Evolutionary conservation across 2,329 filamentous ascomycete genomes (phyloP), one percentile per base, ranked within the genome.

Genomic region (Tolypocladium guangdongense): DNA sequence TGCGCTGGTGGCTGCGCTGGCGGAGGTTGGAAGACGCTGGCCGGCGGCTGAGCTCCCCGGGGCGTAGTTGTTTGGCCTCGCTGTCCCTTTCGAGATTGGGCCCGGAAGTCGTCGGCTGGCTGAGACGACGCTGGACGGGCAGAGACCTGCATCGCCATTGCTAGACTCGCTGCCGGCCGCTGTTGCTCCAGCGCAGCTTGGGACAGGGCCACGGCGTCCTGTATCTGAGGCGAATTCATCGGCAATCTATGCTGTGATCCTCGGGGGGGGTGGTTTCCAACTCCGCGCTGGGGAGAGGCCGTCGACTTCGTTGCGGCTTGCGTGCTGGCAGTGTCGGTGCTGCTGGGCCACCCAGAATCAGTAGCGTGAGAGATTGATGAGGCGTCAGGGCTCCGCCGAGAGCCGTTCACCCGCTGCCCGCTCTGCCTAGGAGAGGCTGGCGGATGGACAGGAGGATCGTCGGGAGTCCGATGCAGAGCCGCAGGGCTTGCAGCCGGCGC

Each of bases 51-150:
- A 20, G 20, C 24, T 33, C 47, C 38, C n/a, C 30, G 53, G 3
- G 53, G 36, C 16, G 39, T 51, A 14, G 32, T 46, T 2, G 27
- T 32, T 10, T 50, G 52, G 12, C 45, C 38, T 45, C 52, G 43
- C n/a, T 69, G 68, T 2, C 64, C 62, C 46, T 70, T 67, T 51
- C 66, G 61, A 14, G 71, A 71, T 54, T 63, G 63, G 12, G 64
- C 59, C 27, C 63, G 61, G 51, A 66, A 55, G 27, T 57, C 55
- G 37, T 58, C 46, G 52, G 57, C 52, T 36, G 62, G 56, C 54
- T 67, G 64, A 33, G 66, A 65, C 0, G 66, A 64, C 18, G 69
- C 70, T 33, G 59, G 60, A 38, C 64, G 66, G 10, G 62, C 60
- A 2, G 63, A 61, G 0, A 66, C 55, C 43, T 64, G 58, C 63